Evolutionary conservation across 2,329 filamentous ascomycete genomes (phyloP).

Genomic region (Colletotrichum orchidophilum): DNA sequence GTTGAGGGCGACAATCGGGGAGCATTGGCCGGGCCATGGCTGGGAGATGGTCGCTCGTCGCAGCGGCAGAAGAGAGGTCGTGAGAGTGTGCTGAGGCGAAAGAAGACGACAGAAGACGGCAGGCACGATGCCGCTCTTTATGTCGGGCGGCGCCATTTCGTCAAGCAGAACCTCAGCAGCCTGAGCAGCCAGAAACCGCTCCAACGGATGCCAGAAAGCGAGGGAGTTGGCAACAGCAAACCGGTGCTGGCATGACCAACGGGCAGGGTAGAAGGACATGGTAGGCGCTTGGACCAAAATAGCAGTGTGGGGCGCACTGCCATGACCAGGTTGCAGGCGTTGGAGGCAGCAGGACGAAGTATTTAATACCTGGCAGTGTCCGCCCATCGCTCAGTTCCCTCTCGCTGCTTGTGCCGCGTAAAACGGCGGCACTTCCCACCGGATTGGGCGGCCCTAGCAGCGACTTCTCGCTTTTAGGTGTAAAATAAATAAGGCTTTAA

Average conservation of each 20-base stretch:
- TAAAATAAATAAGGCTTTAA: too few relatives aligned
- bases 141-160: neutral
- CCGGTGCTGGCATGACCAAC: neutral
- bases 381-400: neutral
- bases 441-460: slow-evolving; percentile 19
- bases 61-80: neutral
- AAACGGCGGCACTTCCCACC: slow-evolving; percentile 28
- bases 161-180: neutral
- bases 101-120: neutral
- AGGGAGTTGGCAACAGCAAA: neutral
- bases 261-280: neutral
- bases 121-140: slow-evolving; percentile 8
- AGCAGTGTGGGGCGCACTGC: neutral
- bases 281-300: neutral
- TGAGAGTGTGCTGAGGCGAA: neutral
- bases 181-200: neutral
- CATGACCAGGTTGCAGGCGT: neutral
- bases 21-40: neutral
- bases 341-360: slow-evolving; percentile 9
- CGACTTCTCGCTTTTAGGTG: slow-evolving; percentile 20
- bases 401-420: slow-evolving; percentile 21
- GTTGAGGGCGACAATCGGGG: neutral
- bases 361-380: slow-evolving; percentile 21
- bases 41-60: neutral
- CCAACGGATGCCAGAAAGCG: neutral